Conservation (phyloP, 345 rosid species). For the Aethionema arabicum region DNA sequence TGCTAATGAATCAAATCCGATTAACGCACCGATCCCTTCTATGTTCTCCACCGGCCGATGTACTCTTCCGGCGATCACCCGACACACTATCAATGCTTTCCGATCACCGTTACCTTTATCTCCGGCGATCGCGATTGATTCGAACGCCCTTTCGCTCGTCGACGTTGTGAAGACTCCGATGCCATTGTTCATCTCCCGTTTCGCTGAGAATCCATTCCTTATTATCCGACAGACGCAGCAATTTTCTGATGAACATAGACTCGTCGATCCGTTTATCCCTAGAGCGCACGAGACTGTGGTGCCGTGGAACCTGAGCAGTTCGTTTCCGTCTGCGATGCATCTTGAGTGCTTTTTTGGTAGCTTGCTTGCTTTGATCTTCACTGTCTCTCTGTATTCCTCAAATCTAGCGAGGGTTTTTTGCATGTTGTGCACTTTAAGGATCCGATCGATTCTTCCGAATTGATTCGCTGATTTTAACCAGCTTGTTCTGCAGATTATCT, state of each 20-base stretch:
- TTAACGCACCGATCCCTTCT: slow-evolving; percentile 65
- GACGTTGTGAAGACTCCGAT: slow-evolving; percentile 93
- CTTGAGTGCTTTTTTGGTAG: slow-evolving; percentile 92
- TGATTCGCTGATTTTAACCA: slow-evolving; percentile 75
- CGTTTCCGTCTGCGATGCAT: slow-evolving; percentile 96
- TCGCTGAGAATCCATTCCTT: slow-evolving; percentile 73
- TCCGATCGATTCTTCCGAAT: slow-evolving; percentile 75
- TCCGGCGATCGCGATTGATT: slow-evolving; percentile 46
- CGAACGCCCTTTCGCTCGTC: slow-evolving; percentile 88
- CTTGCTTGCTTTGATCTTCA: slow-evolving; percentile 77
- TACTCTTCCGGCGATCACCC: slow-evolving; percentile 96
- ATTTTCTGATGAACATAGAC: slow-evolving; percentile 65
- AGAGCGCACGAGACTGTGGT: slow-evolving; percentile 74
- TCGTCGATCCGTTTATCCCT: slow-evolving; percentile 76
- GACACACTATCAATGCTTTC: slow-evolving; percentile 89
- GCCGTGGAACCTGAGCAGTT: slow-evolving; percentile 85
- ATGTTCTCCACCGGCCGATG: slow-evolving; percentile 89
- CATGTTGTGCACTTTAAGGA: slow-evolving; percentile 91
- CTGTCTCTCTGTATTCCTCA: slow-evolving; percentile 86
- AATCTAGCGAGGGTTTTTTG: slow-evolving; percentile 86
- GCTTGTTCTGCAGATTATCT: slow-evolving; percentile 87
- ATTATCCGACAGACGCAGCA: slow-evolving; percentile 81
- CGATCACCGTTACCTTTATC: slow-evolving; percentile 46
- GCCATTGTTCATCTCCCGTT: slow-evolving; percentile 76
- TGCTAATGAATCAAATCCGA: slow-evolving; percentile 95